Evolutionary conservation across 768 basidiomycete species (phyloP).

Genomic region (Phlegmacium glaucopus): DNA sequence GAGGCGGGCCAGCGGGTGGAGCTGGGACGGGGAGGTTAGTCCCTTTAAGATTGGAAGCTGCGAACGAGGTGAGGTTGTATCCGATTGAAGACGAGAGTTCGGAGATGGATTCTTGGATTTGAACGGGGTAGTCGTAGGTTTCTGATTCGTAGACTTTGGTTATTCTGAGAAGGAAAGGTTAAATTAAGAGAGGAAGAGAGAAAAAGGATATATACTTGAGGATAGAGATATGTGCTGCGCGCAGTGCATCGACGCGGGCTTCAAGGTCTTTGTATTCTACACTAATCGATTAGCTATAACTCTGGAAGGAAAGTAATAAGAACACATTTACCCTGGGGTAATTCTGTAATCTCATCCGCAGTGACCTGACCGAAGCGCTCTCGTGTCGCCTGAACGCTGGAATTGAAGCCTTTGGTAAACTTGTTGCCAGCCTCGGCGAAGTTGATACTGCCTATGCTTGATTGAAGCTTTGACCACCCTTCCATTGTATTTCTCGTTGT

Average conservation of each 20-base stretch:
- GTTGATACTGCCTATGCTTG: slow-evolving; percentile 63
- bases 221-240: slow-evolving; percentile 67
- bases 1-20: slow-evolving; percentile 51
- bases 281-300: neutral
- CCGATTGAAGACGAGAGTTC: slow-evolving; percentile 44
- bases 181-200: neutral
- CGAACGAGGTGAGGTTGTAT: slow-evolving; percentile 76
- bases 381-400: slow-evolving; percentile 79
- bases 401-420: slow-evolving; percentile 75
- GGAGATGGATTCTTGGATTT: slow-evolving; percentile 60
- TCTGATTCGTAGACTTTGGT: slow-evolving; percentile 87
- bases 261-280: slow-evolving; percentile 98
- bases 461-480: slow-evolving; percentile 66
- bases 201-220: slow-evolving; percentile 60
- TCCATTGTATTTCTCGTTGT: slow-evolving; percentile 39
- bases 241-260: slow-evolving; percentile 88
- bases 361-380: slow-evolving; percentile 89
- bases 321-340: slow-evolving; percentile 67
- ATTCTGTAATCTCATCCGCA: slow-evolving; percentile 91
- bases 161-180: slow-evolving; percentile 47
- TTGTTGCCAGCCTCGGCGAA: slow-evolving; percentile 72
- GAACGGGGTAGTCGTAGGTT: slow-evolving; percentile 85
- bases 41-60: slow-evolving; percentile 84
- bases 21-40: slow-evolving; percentile 77
- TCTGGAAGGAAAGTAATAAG: neutral